Base-by-base conservation (phyloP, 2,329 filamentous ascomycete genomes). In the Penicillium frequentans region DNA sequence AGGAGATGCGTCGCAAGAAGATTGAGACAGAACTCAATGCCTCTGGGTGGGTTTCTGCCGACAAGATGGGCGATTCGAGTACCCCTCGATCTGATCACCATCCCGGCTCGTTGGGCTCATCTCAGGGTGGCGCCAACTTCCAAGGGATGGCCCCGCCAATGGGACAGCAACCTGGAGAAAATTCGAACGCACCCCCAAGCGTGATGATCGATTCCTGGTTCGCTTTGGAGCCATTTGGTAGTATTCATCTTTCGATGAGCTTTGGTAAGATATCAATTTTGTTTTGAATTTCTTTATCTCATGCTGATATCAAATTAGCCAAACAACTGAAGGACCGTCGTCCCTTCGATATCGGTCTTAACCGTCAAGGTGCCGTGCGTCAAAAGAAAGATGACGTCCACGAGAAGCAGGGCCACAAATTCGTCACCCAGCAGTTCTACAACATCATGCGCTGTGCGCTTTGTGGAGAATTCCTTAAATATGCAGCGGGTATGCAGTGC, bases 401-500 rank as follows among this genome's bases (percentile, higher is more conserved):
- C 78, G 95, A 99, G 79, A 96, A 97, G 82, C 97, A 96, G 73
- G 95, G 95, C 49, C 95, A 99, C 87, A 99, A 98, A 79, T 99
- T 99, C 72, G 89, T 98, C 55, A 90, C 95, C 70, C 93, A 97
- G 74, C 95, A 97, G 75, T 99, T 99, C 77, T 99, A 98, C 87
- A 99, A 98, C 83, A 97, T 99, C 72, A 99, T 99, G 95, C 93
- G 95, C 61, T 99, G 95, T 77, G 95, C 95, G 14, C 86, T 98
- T 35, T 99, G 95, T 73, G 95, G 93, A 58, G 95, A 99, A 66
- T 98, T 99, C 71, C 88, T 99, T 78, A 99, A 98, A 73, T 98
- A 98, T 74, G 96, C 93, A 49, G 91, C 95, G 23, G 95, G 95
- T 60, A 99, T 99, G 93, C 95, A 99, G 79, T 99, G 95, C 76